Evolutionary conservation across 805 yeast genomes (phyloP).

Genomic region (Peterozyma toletana): DNA sequence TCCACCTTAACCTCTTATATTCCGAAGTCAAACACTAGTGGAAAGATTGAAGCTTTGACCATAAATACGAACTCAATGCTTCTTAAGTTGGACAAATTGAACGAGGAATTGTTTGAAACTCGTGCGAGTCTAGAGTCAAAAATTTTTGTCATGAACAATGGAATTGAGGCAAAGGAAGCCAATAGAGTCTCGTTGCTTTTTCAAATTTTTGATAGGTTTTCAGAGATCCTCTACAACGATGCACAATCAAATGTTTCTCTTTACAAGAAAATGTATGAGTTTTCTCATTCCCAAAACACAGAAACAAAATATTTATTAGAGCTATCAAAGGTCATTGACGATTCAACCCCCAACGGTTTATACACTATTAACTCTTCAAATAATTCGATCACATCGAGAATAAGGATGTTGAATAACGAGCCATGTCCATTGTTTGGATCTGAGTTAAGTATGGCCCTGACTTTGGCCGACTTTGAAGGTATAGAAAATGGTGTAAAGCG

Average conservation of each 20-base stretch:
- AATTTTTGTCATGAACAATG: neutral
- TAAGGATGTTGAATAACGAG: neutral
- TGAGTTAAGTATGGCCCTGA: neutral
- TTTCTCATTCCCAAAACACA: neutral
- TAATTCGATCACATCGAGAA: neutral
- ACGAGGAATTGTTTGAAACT: neutral
- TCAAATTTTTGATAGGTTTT: neutral
- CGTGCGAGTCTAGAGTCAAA: neutral
- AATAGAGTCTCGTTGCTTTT: constrained; percentile 1
- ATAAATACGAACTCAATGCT: neutral
- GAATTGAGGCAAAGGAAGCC: constrained; percentile 2
- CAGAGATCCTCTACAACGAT: neutral
- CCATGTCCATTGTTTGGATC: constrained; percentile 4
- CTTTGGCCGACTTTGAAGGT: neutral
- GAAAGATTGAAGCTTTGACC: neutral
- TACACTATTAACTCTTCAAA: neutral
- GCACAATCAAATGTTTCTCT: neutral
- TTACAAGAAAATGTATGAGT: neutral
- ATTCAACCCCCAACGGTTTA: neutral
- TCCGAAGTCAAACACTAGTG: neutral
- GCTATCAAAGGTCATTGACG: neutral
- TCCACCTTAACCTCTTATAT: neutral
- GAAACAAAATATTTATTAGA: neutral
- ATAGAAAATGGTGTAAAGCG: neutral
- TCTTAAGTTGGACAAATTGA: neutral